phyloP scores from a whole-genome alignment of 352 stramenopile genomes.

The Pythium diclinum region DNA sequence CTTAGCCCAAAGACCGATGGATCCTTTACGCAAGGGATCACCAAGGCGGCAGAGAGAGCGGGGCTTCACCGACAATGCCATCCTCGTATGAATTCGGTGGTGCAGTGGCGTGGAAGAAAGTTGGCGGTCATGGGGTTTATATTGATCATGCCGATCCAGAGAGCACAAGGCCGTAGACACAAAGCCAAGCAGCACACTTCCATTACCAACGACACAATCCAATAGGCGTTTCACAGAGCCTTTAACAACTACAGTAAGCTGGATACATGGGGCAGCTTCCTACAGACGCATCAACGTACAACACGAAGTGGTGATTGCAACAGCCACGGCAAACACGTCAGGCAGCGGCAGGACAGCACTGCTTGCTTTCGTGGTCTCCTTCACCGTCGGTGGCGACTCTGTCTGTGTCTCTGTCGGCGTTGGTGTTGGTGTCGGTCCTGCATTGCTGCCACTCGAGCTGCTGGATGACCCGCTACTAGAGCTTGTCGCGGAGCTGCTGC shows the following conservation, averaged over 20 bases:
- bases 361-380: conserved; percentile 5
- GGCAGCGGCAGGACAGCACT: neutral
- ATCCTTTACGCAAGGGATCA: neutral
- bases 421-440: neutral
- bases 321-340: neutral
- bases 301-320: neutral
- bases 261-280: neutral
- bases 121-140: too few species aligned
- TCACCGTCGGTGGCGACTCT: neutral
- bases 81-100: too few species aligned
- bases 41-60: neutral
- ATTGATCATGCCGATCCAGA: too few species aligned
- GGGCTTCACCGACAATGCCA: neutral
- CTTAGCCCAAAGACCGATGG: neutral
- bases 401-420: neutral
- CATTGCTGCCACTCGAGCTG: neutral
- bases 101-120: too few species aligned
- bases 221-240: neutral
- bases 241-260: neutral
- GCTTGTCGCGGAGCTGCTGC: neutral
- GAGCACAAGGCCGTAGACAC: neutral
- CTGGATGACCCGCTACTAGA: neutral
- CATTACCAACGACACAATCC: neutral
- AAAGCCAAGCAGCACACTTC: neutral
- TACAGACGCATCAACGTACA: neutral